A percentile compares a stretch with the other conserved stretches of the same genome.
Evolutionary conservation across 2,329 filamentous ascomycete species (phyloP).

Genomic region (Sporothrix sp.): DNA sequence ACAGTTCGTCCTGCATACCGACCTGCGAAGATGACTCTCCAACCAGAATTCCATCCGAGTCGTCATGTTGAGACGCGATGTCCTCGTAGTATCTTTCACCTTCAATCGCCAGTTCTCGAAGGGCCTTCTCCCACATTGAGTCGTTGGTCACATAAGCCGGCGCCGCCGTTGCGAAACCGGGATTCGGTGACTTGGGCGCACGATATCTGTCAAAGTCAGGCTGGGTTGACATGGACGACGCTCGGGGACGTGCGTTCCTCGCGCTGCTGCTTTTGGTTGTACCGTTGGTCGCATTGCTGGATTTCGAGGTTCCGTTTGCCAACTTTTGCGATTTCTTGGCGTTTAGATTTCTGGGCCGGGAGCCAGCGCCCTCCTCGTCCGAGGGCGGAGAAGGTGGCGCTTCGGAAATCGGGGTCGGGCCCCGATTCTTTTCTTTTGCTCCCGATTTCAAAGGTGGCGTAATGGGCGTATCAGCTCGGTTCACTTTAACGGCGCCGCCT

Average conservation of each 20-base stretch:
- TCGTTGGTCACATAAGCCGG: background rate
- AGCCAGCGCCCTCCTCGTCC: background rate
- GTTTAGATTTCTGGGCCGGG: background rate
- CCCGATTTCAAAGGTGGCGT: background rate
- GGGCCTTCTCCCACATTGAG: background rate
- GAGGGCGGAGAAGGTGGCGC: conserved; percentile 2
- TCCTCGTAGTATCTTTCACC: background rate
- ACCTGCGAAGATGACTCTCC: background rate
- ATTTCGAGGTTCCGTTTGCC: too few relatives aligned
- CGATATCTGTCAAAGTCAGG: too few relatives aligned
- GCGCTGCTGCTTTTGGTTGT: background rate
- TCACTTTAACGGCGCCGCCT: background rate
- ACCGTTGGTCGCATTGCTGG: too few relatives aligned
- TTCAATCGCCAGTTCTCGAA: background rate
- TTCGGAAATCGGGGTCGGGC: background rate
- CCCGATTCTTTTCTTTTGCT: background rate
- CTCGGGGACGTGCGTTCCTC: too few relatives aligned
- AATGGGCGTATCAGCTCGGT: background rate
- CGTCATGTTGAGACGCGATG: background rate
- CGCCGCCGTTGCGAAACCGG: background rate
- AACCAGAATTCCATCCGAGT: background rate
- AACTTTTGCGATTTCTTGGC: too few relatives aligned
- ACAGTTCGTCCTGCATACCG: background rate
- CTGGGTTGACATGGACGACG: too few relatives aligned
- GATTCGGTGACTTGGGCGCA: too few relatives aligned